Evolutionary conservation across 2,329 filamentous ascomycete genomes (phyloP), one percentile per base, ranked within the genome.

Genomic region (Pseudogymnoascus sp.): DNA sequence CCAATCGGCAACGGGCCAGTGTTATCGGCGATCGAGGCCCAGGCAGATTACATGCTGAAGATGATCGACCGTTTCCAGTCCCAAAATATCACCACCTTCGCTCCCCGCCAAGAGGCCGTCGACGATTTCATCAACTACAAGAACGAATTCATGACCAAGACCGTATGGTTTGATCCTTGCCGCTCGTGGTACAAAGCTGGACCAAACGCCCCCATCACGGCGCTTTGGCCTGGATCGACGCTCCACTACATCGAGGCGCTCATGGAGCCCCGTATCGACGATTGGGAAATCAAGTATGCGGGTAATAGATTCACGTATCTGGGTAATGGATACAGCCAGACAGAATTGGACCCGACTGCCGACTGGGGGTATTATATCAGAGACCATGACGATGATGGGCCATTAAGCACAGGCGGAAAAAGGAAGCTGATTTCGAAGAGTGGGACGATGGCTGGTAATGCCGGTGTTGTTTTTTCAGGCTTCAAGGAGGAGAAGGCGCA

Each of bases 211-310:
- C 70, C 69, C 7, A 67, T 76, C 17, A 77, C 74, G 1, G 77
- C 75, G 0, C 69, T 80, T 3, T 80, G 77, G 77, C 78, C 78
- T 0, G 77, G 77, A 1, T 76, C 72, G 15, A 77, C 78, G 5
- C 70, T 83, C n/a, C 79, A 82, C 68, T 81, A 79, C 65, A 77
- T 82, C 53, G 78, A 82, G 67, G 75, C 76, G 6, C 67, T 83
- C 50, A 73, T 73, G 63, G 76, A 81, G 53, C 69, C 78, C 0
- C 72, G 80, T 0, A 70, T 74, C 40, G 80, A 83, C 37, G 80
- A 83, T 66, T 78, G 77, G 70, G 75, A 81, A 6, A 69, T 80
- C 23, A 74, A 64, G 44, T 75, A 75, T 59, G 66, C 68, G 2
- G 73, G 73, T 11, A 78, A 78, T 67, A 63, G 72, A 3, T 76